phyloP scores from a whole-genome alignment of 345 rosid genomes.

The Eucalyptus lansdowneana region DNA sequence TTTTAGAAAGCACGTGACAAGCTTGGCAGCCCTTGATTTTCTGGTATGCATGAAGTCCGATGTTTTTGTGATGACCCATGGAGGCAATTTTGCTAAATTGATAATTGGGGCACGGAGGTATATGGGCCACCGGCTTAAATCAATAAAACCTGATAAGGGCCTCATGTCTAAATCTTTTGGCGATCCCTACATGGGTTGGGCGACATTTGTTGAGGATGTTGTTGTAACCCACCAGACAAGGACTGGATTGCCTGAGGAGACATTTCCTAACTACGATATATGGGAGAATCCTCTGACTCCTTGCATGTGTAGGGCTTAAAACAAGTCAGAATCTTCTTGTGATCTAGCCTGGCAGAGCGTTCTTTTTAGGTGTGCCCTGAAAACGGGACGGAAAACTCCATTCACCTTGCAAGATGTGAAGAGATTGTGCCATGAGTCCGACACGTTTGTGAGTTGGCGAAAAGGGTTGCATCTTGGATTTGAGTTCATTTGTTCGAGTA shows the following conservation, averaged over 20 bases:
- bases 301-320: conserved; percentile 97
- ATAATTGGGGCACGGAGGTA: conserved; percentile 94
- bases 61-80: conserved; percentile 99
- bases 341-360: background rate
- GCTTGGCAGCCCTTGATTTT: conserved; percentile 97
- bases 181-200: conserved; percentile 98
- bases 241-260: conserved; percentile 96
- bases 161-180: conserved; percentile 98
- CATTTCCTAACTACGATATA: conserved; percentile 98
- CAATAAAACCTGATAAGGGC: conserved; percentile 98
- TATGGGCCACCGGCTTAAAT: conserved; percentile 91
- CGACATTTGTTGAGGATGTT: conserved; percentile 95
- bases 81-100: conserved; percentile 98
- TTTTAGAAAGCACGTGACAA: conserved; percentile 95
- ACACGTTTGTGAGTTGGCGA: background rate
- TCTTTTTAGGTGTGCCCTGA: background rate
- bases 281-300: conserved; percentile 99
- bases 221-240: conserved; percentile 89
- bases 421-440: background rate
- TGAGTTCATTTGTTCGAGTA: background rate
- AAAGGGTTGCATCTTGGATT: background rate
- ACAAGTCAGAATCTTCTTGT: background rate
- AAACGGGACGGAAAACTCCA: background rate
- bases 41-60: conserved; percentile 94
- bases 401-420: background rate